Conservation (phyloP, 1,284 basidiomycete genomes). For the Tetrapyrgos nigripes region DNA sequence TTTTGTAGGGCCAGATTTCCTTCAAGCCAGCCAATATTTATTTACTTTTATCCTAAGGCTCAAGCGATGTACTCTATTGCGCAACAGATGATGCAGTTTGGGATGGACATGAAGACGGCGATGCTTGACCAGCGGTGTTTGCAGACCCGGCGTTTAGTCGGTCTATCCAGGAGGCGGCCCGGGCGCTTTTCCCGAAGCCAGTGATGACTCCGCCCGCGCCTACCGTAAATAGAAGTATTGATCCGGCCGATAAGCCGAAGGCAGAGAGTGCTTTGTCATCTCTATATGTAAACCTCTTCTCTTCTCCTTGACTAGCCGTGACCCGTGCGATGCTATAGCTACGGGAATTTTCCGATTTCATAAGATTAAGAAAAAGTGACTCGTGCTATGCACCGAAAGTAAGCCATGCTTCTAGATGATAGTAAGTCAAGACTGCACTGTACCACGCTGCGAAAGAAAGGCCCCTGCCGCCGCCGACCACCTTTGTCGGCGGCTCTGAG, state of each 20-base stretch:
- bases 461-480: no score
- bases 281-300: no score
- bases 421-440: no score
- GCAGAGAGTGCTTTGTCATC: slow-evolving; percentile 7
- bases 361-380: no score
- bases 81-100: slow-evolving; percentile 67
- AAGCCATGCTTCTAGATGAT: no score
- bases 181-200: slow-evolving; percentile 43
- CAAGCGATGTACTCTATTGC: slow-evolving; percentile 73
- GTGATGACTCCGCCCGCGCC: slow-evolving; percentile 28
- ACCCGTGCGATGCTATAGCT: no score
- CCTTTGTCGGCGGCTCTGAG: no score
- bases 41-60: slow-evolving; percentile 35
- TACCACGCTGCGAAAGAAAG: no score
- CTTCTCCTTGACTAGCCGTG: no score
- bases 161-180: slow-evolving; percentile 59
- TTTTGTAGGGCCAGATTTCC: slow-evolving; percentile 3
- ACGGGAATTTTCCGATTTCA: no score
- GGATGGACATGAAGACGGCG: slow-evolving; percentile 33
- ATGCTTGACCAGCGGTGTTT: slow-evolving; percentile 56
- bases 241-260: not conserved
- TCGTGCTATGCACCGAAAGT: no score
- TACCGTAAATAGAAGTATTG: not conserved
- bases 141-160: slow-evolving; percentile 59
- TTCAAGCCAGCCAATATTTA: not conserved